Percentiles rank a stretch among this genome's conserved stretches.
phyloP scores from a whole-genome alignment of 2,329 filamentous ascomycete genomes.

The Cadophora gregata region DNA sequence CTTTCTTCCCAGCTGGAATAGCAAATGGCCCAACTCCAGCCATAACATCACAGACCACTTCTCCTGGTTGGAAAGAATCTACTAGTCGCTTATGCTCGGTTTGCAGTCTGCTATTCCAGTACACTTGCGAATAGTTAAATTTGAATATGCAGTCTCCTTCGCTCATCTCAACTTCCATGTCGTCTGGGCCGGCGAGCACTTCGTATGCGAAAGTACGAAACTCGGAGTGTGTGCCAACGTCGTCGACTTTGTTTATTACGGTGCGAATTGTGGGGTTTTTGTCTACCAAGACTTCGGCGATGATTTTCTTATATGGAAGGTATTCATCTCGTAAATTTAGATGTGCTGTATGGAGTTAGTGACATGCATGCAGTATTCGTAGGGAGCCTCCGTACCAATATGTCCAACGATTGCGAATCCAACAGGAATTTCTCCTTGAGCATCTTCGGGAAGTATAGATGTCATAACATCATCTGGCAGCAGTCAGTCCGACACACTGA shows the following conservation, averaged over 20 bases:
- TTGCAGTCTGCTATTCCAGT: constrained; percentile 95
- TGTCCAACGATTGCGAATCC: constrained; percentile 92
- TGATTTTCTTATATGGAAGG: constrained; percentile 82
- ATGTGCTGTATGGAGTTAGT: constrained; percentile 64
- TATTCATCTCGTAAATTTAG: constrained; percentile 87
- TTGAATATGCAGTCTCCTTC: constrained; percentile 86
- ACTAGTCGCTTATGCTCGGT: constrained; percentile 87
- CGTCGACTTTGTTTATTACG: constrained; percentile 94
- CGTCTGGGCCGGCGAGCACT: constrained; percentile 79
- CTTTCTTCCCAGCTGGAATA: constrained; percentile 86
- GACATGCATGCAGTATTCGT: constrained; percentile 22
- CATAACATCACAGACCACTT: constrained; percentile 96
- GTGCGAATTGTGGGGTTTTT: constrained; percentile 85
- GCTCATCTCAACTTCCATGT: constrained; percentile 81
- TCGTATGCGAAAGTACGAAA: constrained; percentile 95
- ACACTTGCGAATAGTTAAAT: constrained; percentile 96
- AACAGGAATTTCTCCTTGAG: constrained; percentile 79
- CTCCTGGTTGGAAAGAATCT: constrained; percentile 76
- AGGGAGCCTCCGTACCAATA: constrained; percentile 62
- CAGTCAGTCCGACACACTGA: constrained; percentile 1
- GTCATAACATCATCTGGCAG: constrained; percentile 71
- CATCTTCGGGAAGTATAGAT: constrained; percentile 79
- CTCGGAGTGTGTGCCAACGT: constrained; percentile 82
- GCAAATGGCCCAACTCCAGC: constrained; percentile 96
- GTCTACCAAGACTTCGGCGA: constrained; percentile 85